Percentiles rank a stretch among this genome's conserved stretches.
These are phyloP conservation scores for Lipomyces yamanashiensis DNA, from an alignment of 805 yeast genomes.

Conservation along the genomic window DNA sequence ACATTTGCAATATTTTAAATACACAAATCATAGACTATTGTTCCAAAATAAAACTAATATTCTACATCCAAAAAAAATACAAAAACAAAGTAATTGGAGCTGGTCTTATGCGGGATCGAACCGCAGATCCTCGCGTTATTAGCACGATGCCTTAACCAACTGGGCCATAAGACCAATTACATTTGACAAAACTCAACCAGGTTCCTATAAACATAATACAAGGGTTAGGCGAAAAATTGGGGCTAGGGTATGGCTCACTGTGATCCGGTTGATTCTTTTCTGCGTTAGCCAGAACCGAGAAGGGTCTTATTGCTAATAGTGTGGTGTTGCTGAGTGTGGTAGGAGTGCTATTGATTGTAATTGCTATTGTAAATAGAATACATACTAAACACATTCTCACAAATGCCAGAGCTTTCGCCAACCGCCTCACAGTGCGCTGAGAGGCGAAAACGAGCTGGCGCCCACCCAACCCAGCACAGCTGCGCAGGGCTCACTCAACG, in stretches of 20 bases:
- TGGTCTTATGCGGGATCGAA: slow-evolving; percentile 39
- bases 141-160: slow-evolving; percentile 40
- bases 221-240: not conserved
- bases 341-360: too few relatives aligned
- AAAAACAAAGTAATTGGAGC: slow-evolving; percentile 26
- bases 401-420: too few relatives aligned
- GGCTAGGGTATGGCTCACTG: slow-evolving; percentile 7
- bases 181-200: not conserved
- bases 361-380: too few relatives aligned
- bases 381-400: too few relatives aligned
- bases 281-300: too few relatives aligned
- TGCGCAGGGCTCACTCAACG: not conserved
- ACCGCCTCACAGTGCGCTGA: too few relatives aligned
- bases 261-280: not conserved
- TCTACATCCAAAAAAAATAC: not conserved
- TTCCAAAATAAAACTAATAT: too few relatives aligned
- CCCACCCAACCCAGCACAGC: slow-evolving; percentile 9
- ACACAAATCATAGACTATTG: too few relatives aligned
- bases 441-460: slow-evolving; percentile 14
- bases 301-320: too few relatives aligned
- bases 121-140: slow-evolving; percentile 40
- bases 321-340: too few relatives aligned
- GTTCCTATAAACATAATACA: not conserved
- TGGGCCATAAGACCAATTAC: slow-evolving; percentile 38
- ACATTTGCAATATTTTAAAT: too few relatives aligned